Percentiles rank a stretch among this genome's conserved stretches.
These are phyloP conservation scores for Escovopsis weberi DNA, from an alignment of 2,329 filamentous ascomycete species.

Conservation along the genomic window DNA sequence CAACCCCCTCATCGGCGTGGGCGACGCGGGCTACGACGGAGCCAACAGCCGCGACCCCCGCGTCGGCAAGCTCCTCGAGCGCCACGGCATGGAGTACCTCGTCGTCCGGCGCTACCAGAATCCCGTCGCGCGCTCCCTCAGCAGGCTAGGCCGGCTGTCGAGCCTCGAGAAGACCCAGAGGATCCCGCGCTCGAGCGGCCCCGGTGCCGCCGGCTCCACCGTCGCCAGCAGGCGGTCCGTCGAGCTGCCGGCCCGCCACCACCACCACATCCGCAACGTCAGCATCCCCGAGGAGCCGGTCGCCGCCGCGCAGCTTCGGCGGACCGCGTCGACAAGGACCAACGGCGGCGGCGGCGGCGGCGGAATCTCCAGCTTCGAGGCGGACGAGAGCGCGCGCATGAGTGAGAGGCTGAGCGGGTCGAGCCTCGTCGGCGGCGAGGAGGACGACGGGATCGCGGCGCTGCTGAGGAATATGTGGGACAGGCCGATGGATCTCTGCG, in stretches of 20 bases:
- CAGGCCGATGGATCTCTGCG: conserved; percentile 42
- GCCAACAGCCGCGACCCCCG: conserved; percentile 41
- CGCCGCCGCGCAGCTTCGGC: conserved; percentile 16
- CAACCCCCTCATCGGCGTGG: conserved; percentile 36
- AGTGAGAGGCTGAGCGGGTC: conserved; percentile 33
- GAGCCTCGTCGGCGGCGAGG: conserved; percentile 33
- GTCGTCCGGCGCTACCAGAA: conserved; percentile 60
- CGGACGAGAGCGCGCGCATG: conserved; percentile 27
- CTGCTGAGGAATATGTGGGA: conserved; percentile 47
- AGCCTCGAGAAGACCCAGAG: conserved; percentile 34
- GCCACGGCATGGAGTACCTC: conserved; percentile 59
- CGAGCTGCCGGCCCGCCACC: conserved; percentile 11
- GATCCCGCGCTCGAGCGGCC: conserved; percentile 25
- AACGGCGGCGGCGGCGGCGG: conserved; percentile 14
- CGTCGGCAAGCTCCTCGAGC: conserved; percentile 49
- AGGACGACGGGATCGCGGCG: conserved; percentile 35
- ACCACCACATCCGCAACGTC: conserved; percentile 23
- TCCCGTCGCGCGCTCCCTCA: conserved; percentile 49
- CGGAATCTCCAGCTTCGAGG: conserved; percentile 27
- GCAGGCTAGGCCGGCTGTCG: conserved; percentile 29
- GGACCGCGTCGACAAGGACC: conserved; percentile 22
- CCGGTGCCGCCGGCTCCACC: conserved; percentile 17
- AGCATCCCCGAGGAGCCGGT: conserved; percentile 21
- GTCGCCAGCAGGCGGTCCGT: conserved; percentile 21
- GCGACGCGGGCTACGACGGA: conserved; percentile 40